These are phyloP conservation scores for Heracleum sosnowskyi DNA, from an alignment of 129 eudicot species.

Conservation along the genomic window DNA sequence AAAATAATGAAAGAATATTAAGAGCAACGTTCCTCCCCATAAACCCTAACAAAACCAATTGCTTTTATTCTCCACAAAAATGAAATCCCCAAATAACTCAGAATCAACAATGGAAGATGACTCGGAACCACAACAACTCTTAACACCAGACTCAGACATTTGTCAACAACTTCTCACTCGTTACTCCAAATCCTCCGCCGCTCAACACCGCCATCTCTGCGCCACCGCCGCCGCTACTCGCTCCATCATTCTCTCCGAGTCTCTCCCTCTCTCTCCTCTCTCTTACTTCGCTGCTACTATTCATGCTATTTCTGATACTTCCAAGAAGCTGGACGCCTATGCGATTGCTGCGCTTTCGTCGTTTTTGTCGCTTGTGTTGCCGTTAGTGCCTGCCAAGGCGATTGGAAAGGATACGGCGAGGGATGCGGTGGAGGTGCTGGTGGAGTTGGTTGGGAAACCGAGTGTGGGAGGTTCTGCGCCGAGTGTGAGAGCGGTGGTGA, in stretches of 20 bases:
- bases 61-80: too few species aligned
- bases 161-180: conserved; percentile 71
- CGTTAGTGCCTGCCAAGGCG: conserved; percentile 38
- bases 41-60: not conserved
- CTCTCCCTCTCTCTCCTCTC: conserved; percentile 62
- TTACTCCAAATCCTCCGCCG: conserved; percentile 78
- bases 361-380: conserved; percentile 69
- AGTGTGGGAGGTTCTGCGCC: conserved; percentile 32
- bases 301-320: conserved; percentile 45
- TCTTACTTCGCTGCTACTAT: conserved; percentile 90
- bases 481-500: conserved; percentile 53
- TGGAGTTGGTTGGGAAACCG: conserved; percentile 30
- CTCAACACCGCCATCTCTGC: conserved; percentile 90
- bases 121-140: conserved; percentile 15
- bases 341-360: conserved; percentile 66
- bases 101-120: conserved; percentile 18
- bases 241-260: conserved; percentile 55
- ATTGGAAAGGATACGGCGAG: conserved; percentile 53
- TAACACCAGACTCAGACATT: conserved; percentile 37
- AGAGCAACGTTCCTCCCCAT: too few species aligned
- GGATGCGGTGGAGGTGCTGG: conserved; percentile 56
- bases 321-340: conserved; percentile 36
- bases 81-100: not conserved
- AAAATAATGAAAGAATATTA: too few species aligned
- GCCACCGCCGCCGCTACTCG: conserved; percentile 93